Evolutionary conservation across 164 flowering plant genomes (phyloP), one percentile per base, ranked within the genome.

Genomic region (Vitis riparia): DNA sequence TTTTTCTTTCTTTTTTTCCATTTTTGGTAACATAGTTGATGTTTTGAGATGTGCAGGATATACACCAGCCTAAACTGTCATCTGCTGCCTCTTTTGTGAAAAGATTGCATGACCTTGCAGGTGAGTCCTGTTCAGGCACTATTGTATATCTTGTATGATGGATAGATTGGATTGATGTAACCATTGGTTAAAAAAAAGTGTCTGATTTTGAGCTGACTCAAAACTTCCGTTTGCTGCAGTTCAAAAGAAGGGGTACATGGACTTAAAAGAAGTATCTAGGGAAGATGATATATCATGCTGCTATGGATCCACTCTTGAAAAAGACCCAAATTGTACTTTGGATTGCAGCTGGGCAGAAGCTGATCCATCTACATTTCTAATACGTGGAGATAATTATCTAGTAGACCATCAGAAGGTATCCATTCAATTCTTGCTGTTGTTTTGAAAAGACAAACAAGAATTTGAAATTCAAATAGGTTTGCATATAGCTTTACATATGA

Each of bases 321-420:
- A 79, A 56, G 92, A 88, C 69, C 73, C 85, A 13, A 68, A 53
- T 66, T 81, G 71, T 66, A 67, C 75, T 67, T 10, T 68, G 63
- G 83, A 78, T 65, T 88, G 85, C 80, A 85, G 84, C 75, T 86
- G 88, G 85, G 56, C 86, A n/a, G 59, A 73, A 12, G 74, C 82
- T 17, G 90, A 88, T 74, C 90, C 90, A 49, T 82, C 85, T 16
- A 51, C 79, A 10, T 87, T 85, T 77, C 58, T 88, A 62, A 78
- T 88, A 15, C 89, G 92, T 49, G 92, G 89, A 68, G 63, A 73
- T 62, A 85, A 72, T 56, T 88, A 86, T 69, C 68, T 86, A 10
- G 27, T 66, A 55, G 89, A 86, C 68, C 51, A 66, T 32, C 75
- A 77, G 14, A 84, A 84, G 87, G 87, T 84, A 71, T 47, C 55